Percentiles rank a stretch among this genome's conserved stretches.
phyloP scores from a whole-genome alignment of 257 asterid species.

The Petrea volubilis region DNA sequence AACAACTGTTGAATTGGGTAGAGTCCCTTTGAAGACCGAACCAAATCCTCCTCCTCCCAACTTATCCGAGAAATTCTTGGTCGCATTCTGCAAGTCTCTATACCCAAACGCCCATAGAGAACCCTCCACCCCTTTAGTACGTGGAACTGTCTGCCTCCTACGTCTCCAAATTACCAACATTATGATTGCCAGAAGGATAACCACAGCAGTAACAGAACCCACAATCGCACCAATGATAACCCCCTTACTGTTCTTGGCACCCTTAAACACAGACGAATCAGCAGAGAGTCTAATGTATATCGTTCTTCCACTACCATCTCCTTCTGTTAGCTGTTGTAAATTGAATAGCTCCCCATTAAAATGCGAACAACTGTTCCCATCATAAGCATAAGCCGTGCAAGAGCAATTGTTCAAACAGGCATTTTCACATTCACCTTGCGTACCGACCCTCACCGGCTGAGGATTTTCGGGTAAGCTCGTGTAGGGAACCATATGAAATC shows the following conservation, averaged over 20 bases:
- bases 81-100: no score
- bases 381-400: conserved; percentile 46
- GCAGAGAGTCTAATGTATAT: conserved; percentile 39
- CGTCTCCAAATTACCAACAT: conserved; percentile 23
- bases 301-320: conserved; percentile 34
- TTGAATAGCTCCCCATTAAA: conserved; percentile 44
- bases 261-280: conserved; percentile 31
- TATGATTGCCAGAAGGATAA: conserved; percentile 17
- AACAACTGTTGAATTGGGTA: conserved; percentile 37
- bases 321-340: conserved; percentile 36
- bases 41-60: conserved; percentile 62
- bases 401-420: conserved; percentile 44
- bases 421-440: conserved; percentile 35
- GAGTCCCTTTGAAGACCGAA: conserved; percentile 44
- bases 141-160: conserved; percentile 16
- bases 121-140: conserved; percentile 36
- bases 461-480: conserved; percentile 27
- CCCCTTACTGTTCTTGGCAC: conserved; percentile 27
- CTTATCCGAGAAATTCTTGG: conserved; percentile 44
- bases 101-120: conserved; percentile 36
- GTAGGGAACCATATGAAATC: conserved; percentile 17
- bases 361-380: conserved; percentile 27
- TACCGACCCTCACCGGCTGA: conserved; percentile 14
- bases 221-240: conserved; percentile 24
- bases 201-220: conserved; percentile 31